Base-by-base conservation (phyloP, 164 flowering plant species). In the Platanus orientalis region DNA sequence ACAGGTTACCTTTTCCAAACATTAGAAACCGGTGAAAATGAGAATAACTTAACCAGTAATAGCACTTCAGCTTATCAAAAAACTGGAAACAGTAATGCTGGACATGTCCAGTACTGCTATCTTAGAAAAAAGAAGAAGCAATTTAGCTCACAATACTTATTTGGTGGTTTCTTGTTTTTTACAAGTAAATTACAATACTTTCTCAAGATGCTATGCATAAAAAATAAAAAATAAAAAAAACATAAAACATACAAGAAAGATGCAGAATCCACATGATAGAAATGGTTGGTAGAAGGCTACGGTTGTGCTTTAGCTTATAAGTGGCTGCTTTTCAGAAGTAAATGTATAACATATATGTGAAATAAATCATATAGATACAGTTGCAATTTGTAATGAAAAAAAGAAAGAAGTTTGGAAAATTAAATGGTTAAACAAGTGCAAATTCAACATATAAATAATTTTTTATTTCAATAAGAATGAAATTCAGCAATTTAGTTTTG, bases 1-100 rank as follows among this genome's bases (percentile, higher is more conserved):
- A 86, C 99, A 94, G 69, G 99, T 94, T 47, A 94, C 99, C 99
- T 94, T 81, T 36, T 3, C 81, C 80, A 72, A 76, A 79, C 54
- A 78, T 72, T 54, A 73, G 32, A 61, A 40, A 80, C 16, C 65
- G 68, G 69, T 50, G 58, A 72, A 67, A 71, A 75, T 72, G 67
- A 73, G 76, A 39, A 71, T 27, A 72, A 60, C 49, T 45, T 28
- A 27, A 6, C n/a, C 14, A 44, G 47, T 56, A 57, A 63, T n/a
- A 10, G 54, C 24, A 57, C 57, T 25, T 69, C 69, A 52, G 25
- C 53, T 17, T 54, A 42, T 58, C 45, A 58, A 6, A 54, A 21
- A 3, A 52, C 19, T 36, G 26, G 17, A 44, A 54, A 32, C 7
- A 13, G 34, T 23, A 13, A 45, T 6, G 21, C n/a, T 42, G 19